Conservation (phyloP, 1,139 yeast species). For the Geotrichum reessii region DNA sequence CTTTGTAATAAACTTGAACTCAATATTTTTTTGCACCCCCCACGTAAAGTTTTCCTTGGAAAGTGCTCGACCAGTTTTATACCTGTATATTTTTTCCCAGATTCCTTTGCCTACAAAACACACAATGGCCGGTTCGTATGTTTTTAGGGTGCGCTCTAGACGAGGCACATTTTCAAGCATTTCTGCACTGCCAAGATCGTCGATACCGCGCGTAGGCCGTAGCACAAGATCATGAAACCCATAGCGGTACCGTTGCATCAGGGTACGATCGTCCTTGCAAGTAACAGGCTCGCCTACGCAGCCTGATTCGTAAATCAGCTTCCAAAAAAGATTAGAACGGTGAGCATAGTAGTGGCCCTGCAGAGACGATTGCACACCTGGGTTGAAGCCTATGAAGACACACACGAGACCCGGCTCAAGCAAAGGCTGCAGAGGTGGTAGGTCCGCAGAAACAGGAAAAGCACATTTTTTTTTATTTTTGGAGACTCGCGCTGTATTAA, state of each 20-base stretch:
- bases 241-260: constrained; percentile 44
- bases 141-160: constrained; percentile 44
- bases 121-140: constrained; percentile 40
- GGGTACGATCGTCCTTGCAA: constrained; percentile 41
- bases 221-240: constrained; percentile 72
- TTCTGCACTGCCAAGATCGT: constrained; percentile 49
- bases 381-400: constrained; percentile 69
- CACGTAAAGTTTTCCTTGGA: constrained; percentile 38
- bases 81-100: constrained; percentile 57
- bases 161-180: constrained; percentile 53
- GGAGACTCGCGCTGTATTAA: background rate
- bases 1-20: constrained; percentile 20
- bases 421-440: constrained; percentile 37
- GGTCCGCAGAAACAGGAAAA: constrained; percentile 22
- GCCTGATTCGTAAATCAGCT: constrained; percentile 50
- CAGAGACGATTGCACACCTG: constrained; percentile 59
- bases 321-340: constrained; percentile 65
- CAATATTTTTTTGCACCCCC: constrained; percentile 44
- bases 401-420: constrained; percentile 36
- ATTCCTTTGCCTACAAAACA: constrained; percentile 72
- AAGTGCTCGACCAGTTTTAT: constrained; percentile 30
- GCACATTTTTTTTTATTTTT: background rate
- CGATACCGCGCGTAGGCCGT: constrained; percentile 58
- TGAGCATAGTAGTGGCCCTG: constrained; percentile 74
- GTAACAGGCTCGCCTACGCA: constrained; percentile 38